These are phyloP conservation scores for Wickerhamiella lipophila DNA, from an alignment of 805 yeast genomes.

Conservation along the genomic window DNA sequence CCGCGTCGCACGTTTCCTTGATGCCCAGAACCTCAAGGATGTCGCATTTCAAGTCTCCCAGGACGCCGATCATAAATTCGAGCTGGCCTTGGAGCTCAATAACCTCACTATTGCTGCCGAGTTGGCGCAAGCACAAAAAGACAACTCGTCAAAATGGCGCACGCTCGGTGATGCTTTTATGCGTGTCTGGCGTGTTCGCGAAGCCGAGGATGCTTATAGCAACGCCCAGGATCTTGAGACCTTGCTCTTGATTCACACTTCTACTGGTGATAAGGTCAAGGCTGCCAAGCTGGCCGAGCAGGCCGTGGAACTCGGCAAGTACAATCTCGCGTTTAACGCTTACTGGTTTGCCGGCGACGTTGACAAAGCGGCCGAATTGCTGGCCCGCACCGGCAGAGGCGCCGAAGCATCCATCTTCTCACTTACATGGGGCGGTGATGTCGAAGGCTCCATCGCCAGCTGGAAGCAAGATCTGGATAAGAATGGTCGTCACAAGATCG, in stretches of 20 bases:
- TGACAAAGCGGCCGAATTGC: conserved; percentile 47
- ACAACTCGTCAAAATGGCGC: conserved; percentile 59
- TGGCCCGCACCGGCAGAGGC: conserved; percentile 53
- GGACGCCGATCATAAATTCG: conserved; percentile 85
- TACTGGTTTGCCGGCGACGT: conserved; percentile 77
- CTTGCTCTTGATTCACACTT: conserved; percentile 65
- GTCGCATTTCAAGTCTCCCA: conserved; percentile 74
- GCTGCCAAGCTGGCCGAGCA: conserved; percentile 49
- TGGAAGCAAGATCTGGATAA: conserved; percentile 55
- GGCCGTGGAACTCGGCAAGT: conserved; percentile 65
- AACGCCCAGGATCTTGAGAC: conserved; percentile 74
- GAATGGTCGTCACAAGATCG: conserved; percentile 43
- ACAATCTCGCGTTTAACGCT: conserved; percentile 83
- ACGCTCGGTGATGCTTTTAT: conserved; percentile 80
- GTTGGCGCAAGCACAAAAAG: conserved; percentile 33
- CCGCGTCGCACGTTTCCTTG: conserved; percentile 82
- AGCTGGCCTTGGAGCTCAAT: conserved; percentile 67
- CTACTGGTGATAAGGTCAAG: conserved; percentile 56
- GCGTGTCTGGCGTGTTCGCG: conserved; percentile 58
- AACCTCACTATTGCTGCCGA: conserved; percentile 60
- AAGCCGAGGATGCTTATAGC: conserved; percentile 70
- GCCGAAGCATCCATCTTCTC: conserved; percentile 81
- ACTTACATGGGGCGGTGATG: conserved; percentile 49
- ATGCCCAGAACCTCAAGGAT: conserved; percentile 77
- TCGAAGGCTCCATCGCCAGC: conserved; percentile 36